Conservation (phyloP, 1,139 yeast genomes). For the Geotrichum reessii region DNA sequence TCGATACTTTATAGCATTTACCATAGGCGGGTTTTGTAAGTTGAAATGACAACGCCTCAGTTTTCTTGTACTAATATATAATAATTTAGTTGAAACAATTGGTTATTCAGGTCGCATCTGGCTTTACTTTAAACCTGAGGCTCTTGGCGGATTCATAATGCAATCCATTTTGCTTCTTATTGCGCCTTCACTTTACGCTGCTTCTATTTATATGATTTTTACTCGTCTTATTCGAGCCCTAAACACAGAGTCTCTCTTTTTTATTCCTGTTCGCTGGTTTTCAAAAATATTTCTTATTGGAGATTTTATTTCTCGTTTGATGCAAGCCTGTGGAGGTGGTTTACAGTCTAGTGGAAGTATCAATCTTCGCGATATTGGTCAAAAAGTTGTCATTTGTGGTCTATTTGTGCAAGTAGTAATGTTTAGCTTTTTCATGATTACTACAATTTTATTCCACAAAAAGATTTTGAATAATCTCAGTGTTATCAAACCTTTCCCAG, state of each 20-base stretch:
- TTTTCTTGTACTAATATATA: background rate
- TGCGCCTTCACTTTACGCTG: slow-evolving; percentile 45
- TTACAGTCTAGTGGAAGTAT: background rate
- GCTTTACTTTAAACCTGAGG: background rate
- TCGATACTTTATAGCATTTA: background rate
- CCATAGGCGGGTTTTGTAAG: background rate
- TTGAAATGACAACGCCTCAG: too few relatives aligned
- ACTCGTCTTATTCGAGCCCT: slow-evolving; percentile 36
- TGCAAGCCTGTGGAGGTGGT: slow-evolving; percentile 46
- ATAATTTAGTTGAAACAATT: background rate
- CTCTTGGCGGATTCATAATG: slow-evolving; percentile 28
- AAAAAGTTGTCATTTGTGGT: background rate
- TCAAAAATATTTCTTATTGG: slow-evolving; percentile 44
- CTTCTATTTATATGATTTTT: slow-evolving; percentile 44
- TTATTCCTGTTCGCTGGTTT: slow-evolving; percentile 35
- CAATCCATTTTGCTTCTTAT: slow-evolving; percentile 39
- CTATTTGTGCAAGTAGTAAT: background rate
- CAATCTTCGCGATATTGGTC: background rate
- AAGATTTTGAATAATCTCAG: slow-evolving; percentile 16
- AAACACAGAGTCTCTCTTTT: slow-evolving; percentile 32
- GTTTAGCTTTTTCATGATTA: background rate
- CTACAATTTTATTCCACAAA: background rate
- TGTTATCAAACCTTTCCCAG: background rate
- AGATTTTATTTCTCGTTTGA: slow-evolving; percentile 40
- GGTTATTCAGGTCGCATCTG: background rate